Evolutionary conservation across 768 basidiomycete genomes (phyloP).

Genomic region (Lactarius akahatsu): DNA sequence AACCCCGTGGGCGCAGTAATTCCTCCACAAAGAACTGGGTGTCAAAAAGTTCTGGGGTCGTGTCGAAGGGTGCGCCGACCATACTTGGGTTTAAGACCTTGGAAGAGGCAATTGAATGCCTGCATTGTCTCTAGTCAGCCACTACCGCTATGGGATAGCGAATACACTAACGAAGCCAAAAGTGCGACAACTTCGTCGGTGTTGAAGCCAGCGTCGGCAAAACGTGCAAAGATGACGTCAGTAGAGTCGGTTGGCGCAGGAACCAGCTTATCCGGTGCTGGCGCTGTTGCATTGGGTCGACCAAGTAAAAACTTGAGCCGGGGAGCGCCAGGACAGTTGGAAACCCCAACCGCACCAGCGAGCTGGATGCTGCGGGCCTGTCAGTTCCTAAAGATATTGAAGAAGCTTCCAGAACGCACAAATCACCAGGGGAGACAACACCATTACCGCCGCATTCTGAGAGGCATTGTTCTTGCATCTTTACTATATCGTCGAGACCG

Average conservation of each 20-base stretch:
- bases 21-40: slow-evolving; percentile 48
- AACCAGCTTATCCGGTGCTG: slow-evolving; percentile 36
- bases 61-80: slow-evolving; percentile 45
- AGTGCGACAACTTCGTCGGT: slow-evolving; percentile 39
- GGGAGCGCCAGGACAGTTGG: slow-evolving; percentile 44
- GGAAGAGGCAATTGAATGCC: slow-evolving; percentile 29
- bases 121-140: slow-evolving; percentile 1
- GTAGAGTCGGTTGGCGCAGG: slow-evolving; percentile 37
- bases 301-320: slow-evolving; percentile 41
- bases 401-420: slow-evolving; percentile 37
- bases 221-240: slow-evolving; percentile 34
- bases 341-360: slow-evolving; percentile 38
- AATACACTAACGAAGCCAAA: slow-evolving; percentile 36
- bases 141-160: slow-evolving; percentile 28
- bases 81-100: slow-evolving; percentile 32
- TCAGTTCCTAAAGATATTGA: not conserved
- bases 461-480: slow-evolving; percentile 39
- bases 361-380: slow-evolving; percentile 37
- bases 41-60: slow-evolving; percentile 45
- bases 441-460: slow-evolving; percentile 38
- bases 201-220: slow-evolving; percentile 39
- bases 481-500: slow-evolving; percentile 45
- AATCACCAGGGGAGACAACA: slow-evolving; percentile 43
- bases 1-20: slow-evolving; percentile 44
- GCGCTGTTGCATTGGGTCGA: slow-evolving; percentile 35